Evolutionary conservation across 164 flowering plant species (phyloP).

Genomic region (Tetracentron sinense): DNA sequence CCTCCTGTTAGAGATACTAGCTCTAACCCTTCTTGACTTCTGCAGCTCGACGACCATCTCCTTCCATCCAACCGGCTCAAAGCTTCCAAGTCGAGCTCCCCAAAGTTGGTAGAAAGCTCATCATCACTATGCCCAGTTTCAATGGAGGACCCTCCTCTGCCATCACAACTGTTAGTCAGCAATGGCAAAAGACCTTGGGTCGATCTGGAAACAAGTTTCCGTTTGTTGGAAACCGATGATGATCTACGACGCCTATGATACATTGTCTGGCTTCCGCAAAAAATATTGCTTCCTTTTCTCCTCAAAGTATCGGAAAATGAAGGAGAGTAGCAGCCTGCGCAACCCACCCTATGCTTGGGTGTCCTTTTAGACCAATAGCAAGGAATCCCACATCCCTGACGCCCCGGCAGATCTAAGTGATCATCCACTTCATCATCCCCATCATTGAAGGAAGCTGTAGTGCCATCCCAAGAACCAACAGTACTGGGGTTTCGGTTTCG

Average conservation of each 20-base stretch:
- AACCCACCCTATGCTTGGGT: slow-evolving; percentile 46
- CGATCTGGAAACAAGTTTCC: slow-evolving; percentile 37
- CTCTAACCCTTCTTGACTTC: slow-evolving; percentile 72
- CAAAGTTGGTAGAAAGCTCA: slow-evolving; percentile 80
- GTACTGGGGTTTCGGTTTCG: slow-evolving; percentile 52
- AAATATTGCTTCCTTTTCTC: slow-evolving; percentile 71
- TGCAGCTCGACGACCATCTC: slow-evolving; percentile 84
- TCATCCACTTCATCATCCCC: slow-evolving; percentile 64
- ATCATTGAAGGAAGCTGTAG: slow-evolving; percentile 57
- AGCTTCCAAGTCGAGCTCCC: slow-evolving; percentile 94
- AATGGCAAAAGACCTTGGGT: slow-evolving; percentile 58
- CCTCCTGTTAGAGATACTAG: slow-evolving; percentile 45
- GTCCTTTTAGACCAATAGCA: slow-evolving; percentile 85
- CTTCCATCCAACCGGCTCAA: slow-evolving; percentile 89
- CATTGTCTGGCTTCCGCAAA: slow-evolving; percentile 62
- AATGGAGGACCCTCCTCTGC: slow-evolving; percentile 53
- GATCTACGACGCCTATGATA: slow-evolving; percentile 30
- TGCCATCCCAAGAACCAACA: slow-evolving; percentile 76
- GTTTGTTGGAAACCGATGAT: slow-evolving; percentile 36
- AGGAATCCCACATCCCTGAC: slow-evolving; percentile 91
- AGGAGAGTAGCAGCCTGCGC: slow-evolving; percentile 79
- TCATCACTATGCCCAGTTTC: slow-evolving; percentile 67
- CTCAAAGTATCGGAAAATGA: slow-evolving; percentile 83
- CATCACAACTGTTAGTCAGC: slow-evolving; percentile 51
- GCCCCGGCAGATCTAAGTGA: slow-evolving; percentile 58